Conservation (phyloP, 345 rosid genomes). For the Rhodamnia argentea region DNA sequence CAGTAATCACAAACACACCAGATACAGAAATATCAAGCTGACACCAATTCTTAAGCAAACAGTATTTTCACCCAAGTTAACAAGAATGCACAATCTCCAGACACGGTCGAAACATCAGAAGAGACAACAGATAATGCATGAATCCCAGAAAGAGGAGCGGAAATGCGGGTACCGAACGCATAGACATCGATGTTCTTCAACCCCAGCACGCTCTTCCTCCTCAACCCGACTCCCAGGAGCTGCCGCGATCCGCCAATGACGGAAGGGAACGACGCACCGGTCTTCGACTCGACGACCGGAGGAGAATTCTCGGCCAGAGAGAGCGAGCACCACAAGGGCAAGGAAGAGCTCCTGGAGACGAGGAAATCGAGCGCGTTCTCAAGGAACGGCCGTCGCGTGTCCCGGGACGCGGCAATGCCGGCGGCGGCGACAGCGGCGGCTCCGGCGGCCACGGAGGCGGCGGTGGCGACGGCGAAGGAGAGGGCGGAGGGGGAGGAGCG, state of each 20-base stretch:
- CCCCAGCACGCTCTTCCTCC: slow-evolving; percentile 64
- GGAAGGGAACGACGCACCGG: slow-evolving; percentile 56
- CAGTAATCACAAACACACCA: not conserved
- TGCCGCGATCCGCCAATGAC: slow-evolving; percentile 35
- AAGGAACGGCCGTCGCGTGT: slow-evolving; percentile 18
- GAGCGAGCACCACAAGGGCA: slow-evolving; percentile 47
- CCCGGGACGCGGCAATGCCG: slow-evolving; percentile 18
- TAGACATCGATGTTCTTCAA: slow-evolving; percentile 82
- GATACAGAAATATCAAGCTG: not conserved
- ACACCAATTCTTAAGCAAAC: not conserved
- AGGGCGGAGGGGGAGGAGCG: slow-evolving; percentile 16
- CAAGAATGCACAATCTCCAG: not conserved
- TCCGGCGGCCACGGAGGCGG: slow-evolving; percentile 20
- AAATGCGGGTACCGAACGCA: slow-evolving; percentile 45
- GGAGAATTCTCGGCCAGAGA: slow-evolving; percentile 55
- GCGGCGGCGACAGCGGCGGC: slow-evolving; percentile 29
- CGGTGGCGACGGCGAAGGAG: slow-evolving; percentile 14
- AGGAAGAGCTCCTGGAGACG: slow-evolving; percentile 15
- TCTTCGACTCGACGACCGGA: slow-evolving; percentile 47
- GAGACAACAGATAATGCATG: not conserved
- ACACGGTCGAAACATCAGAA: not conserved
- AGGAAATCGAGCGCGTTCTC: slow-evolving; percentile 23
- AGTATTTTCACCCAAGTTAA: not conserved
- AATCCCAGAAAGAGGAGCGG: not conserved
- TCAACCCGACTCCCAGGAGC: slow-evolving; percentile 70